Conservation (phyloP, 495 filamentous ascomycete species). For the Parmelia sp. region DNA sequence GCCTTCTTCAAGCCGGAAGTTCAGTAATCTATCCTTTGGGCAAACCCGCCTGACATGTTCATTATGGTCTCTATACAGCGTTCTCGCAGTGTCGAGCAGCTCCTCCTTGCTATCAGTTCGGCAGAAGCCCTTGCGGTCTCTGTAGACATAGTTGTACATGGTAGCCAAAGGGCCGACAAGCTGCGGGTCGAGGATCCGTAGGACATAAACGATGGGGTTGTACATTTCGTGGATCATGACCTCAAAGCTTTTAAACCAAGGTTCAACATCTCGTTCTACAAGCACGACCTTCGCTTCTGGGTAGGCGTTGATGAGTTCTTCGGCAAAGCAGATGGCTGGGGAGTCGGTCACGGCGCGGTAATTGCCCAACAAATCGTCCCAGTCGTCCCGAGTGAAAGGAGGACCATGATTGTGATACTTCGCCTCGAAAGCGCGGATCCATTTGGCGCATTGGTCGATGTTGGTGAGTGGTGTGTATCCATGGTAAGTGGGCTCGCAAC, state of each 20-base stretch:
- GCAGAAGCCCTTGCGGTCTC: constrained; percentile 20
- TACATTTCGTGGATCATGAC: constrained; percentile 13
- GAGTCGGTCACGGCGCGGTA: constrained; percentile 39
- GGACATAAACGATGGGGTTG: background rate
- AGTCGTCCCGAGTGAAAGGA: constrained; percentile 44
- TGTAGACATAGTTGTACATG: background rate
- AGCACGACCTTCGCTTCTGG: constrained; percentile 50
- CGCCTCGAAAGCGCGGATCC: constrained; percentile 46
- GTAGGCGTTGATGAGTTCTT: constrained; percentile 48
- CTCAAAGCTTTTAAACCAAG: constrained; percentile 25
- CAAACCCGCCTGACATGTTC: constrained; percentile 36
- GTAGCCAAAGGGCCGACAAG: constrained; percentile 1
- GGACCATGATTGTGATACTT: constrained; percentile 40
- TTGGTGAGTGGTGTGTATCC: constrained; percentile 16
- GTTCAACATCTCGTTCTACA: constrained; percentile 37
- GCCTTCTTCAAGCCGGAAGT: constrained; percentile 43
- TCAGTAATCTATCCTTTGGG: constrained; percentile 40
- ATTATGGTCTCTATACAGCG: constrained; percentile 30
- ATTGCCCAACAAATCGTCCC: constrained; percentile 46
- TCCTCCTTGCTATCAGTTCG: constrained; percentile 12
- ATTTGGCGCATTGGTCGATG: constrained; percentile 40
- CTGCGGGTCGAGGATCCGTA: constrained; percentile 17
- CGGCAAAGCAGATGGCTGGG: constrained; percentile 44
- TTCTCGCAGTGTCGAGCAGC: constrained; percentile 18
- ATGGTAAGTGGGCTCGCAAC: constrained; percentile 23